Evolutionary conservation across 169 alveolate genomes (phyloP), one percentile per base, ranked within the genome.

Genomic region (Plasmodium cynomolgi): DNA sequence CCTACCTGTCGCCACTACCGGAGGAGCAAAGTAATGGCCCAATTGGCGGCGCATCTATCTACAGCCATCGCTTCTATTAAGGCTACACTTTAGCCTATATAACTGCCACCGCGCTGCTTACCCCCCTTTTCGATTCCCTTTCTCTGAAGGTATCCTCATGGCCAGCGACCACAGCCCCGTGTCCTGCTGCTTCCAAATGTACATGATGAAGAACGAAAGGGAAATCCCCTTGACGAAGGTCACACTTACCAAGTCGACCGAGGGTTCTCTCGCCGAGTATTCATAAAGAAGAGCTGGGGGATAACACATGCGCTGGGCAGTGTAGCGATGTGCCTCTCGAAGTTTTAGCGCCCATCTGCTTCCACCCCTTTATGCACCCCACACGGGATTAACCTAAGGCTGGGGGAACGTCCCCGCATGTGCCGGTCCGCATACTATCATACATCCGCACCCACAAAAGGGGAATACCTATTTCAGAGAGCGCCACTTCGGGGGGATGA

Each of bases 141-240:
- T 5, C 73, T 73, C 3, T 56, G 82, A 88, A 92, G 96, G 93
- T 41, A 83, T 95, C 47, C 82, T 96, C 11, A 75, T 96, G 90
- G 75, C 96, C n/a, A 96, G 97, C 83, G 97, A 96, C 37, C 97
- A 96, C 86, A 80, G 95, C 23, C 97, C 97, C 39, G 97, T 96
- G 2, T 93, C 96, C 11, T 96, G 97, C 80, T 95, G 97, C n/a
- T 93, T 95, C 34, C 92, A 72, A 33, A 73, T 96, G 88, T 93
- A 81, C 62, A 91, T 81, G 75, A 91, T 91, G 95, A 81, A 81
- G 23, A 91, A 91, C 39, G 95, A 91, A 20, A 68, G 73, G 72
- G 91, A 91, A 8, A 91, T 91, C 13, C 95, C 95, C 11, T 50
- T 29, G 56, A 81, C 84, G 20, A 91, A 91, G 77, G 95, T 91